Conservation (phyloP, 345 rosid species). For the Ceriops tagal region DNA sequence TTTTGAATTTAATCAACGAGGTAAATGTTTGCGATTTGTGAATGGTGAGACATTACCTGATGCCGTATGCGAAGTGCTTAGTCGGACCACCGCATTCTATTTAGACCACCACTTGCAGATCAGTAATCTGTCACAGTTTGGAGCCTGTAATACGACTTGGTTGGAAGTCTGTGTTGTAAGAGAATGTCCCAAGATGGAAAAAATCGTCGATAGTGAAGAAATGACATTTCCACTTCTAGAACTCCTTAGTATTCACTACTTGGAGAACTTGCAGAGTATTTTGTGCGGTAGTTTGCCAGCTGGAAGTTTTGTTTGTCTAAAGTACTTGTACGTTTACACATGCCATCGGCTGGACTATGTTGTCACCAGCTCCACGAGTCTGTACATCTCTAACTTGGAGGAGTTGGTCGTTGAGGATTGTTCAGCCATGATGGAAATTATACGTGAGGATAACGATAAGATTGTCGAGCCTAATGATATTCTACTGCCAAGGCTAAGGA, state of each 20-base stretch:
- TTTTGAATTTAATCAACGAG: slow-evolving; percentile 14
- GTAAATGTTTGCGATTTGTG: slow-evolving; percentile 15
- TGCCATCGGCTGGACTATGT: slow-evolving; percentile 11
- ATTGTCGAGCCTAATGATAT: background rate
- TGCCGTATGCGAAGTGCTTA: background rate
- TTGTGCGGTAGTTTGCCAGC: slow-evolving; percentile 1
- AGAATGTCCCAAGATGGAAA: slow-evolving; percentile 21
- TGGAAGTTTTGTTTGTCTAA: slow-evolving; percentile 20
- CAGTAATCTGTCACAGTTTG: slow-evolving; percentile 16
- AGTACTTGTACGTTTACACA: slow-evolving; percentile 6
- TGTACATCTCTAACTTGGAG: slow-evolving; percentile 11
- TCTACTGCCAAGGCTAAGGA: slow-evolving; percentile 12
- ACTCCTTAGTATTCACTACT: slow-evolving; percentile 18
- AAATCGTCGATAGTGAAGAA: slow-evolving; percentile 7
- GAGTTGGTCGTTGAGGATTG: slow-evolving; percentile 25
- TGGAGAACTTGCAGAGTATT: slow-evolving; percentile 8
- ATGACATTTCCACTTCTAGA: slow-evolving; percentile 13
- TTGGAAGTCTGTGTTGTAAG: slow-evolving; percentile 22
- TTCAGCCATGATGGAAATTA: slow-evolving; percentile 3
- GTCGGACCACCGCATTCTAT: slow-evolving; percentile 11
- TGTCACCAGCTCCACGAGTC: slow-evolving; percentile 12
- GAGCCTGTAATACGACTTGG: background rate
- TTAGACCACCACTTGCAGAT: slow-evolving; percentile 19
- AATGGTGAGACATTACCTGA: slow-evolving; percentile 10
- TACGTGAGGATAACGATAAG: background rate